A percentile compares a stretch with the other conserved stretches of the same genome.
Conservation (phyloP, 129 eudicot genomes). For the Kitagawia praeruptora region DNA sequence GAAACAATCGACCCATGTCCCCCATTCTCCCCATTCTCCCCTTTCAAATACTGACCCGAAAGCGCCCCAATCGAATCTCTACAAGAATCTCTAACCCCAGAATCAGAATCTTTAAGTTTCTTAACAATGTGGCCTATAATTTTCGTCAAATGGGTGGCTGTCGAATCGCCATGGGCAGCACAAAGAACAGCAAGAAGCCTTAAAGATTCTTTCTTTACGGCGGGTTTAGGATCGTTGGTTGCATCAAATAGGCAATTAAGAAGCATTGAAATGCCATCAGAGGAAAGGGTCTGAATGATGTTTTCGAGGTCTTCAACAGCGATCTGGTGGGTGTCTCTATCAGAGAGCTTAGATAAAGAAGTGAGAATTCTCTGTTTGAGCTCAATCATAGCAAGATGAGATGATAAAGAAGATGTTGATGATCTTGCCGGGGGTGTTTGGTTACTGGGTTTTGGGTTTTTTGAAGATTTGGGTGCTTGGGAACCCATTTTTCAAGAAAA, state of each 20-base stretch:
- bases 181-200: constrained; percentile 60
- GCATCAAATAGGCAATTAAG: constrained; percentile 74
- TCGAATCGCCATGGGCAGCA: constrained; percentile 55
- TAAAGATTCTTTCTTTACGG: constrained; percentile 68
- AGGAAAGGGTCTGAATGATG: constrained; percentile 47
- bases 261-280: constrained; percentile 50
- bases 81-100: constrained; percentile 74
- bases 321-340: constrained; percentile 93
- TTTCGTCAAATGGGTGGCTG: constrained; percentile 67
- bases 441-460: constrained; percentile 45
- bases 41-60: constrained; percentile 54
- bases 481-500: constrained; percentile 23
- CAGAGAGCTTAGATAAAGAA: constrained; percentile 74
- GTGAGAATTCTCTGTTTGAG: constrained; percentile 67
- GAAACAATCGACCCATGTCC: constrained; percentile 53
- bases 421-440: constrained; percentile 28
- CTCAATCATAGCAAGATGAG: constrained; percentile 76
- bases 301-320: constrained; percentile 74
- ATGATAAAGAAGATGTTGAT: constrained; percentile 39
- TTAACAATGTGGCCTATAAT: constrained; percentile 60
- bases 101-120: constrained; percentile 71
- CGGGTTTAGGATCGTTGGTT: constrained; percentile 61
- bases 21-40: constrained; percentile 41
- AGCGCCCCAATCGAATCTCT: constrained; percentile 72
- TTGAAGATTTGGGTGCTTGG: constrained; percentile 40